Conservation (phyloP, 116 monocot genomes). For the Posidonia oceanica region DNA sequence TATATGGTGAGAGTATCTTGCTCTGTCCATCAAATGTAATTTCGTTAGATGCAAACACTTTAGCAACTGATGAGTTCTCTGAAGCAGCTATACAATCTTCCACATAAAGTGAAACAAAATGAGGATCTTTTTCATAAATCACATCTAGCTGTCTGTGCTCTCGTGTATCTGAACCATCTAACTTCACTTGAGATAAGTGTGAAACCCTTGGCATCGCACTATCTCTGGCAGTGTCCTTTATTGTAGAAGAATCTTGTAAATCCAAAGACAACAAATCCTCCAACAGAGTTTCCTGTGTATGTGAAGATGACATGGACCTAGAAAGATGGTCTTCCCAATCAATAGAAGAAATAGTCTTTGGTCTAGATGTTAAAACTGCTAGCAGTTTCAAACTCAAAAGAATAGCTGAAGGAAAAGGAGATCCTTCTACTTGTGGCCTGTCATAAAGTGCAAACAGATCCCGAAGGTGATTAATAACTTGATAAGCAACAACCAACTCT, state of each 20-base stretch:
- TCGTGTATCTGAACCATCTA: neutral
- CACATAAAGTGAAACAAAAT: neutral
- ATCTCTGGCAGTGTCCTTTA: neutral
- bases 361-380: constrained; percentile 65
- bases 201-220: neutral
- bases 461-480: constrained; percentile 79
- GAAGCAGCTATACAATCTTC: neutral
- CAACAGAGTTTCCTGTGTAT: neutral
- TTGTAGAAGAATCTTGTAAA: constrained; percentile 1
- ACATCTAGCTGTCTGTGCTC: neutral
- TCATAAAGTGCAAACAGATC: constrained; percentile 97
- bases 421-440: constrained; percentile 86
- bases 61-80: neutral
- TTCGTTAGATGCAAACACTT: neutral
- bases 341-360: constrained; percentile 43
- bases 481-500: constrained; percentile 89
- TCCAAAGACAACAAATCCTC: no score
- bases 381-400: constrained; percentile 77
- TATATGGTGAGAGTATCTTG: constrained; percentile 13
- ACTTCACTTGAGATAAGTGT: neutral
- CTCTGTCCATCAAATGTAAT: constrained; percentile 15
- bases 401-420: constrained; percentile 90
- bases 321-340: constrained; percentile 63
- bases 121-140: neutral
- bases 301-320: neutral